phyloP scores from a whole-genome alignment of 345 rosid genomes.

The Bruguiera sexangula region DNA sequence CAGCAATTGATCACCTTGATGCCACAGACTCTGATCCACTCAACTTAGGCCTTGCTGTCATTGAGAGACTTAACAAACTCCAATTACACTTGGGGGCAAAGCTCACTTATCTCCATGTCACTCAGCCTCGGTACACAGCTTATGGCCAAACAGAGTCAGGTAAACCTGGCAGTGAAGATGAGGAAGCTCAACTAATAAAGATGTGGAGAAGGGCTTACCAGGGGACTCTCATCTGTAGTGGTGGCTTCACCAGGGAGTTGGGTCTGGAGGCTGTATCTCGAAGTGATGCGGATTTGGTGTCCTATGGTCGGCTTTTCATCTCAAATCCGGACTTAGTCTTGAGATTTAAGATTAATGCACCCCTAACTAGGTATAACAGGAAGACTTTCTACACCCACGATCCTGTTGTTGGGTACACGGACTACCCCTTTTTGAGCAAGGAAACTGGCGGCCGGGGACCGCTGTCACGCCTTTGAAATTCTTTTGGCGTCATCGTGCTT shows the following conservation, averaged over 20 bases:
- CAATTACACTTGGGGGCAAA: slow-evolving; percentile 45
- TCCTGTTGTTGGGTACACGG: slow-evolving; percentile 72
- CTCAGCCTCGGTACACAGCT: slow-evolving; percentile 73
- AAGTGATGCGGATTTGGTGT: slow-evolving; percentile 73
- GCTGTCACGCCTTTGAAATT: slow-evolving; percentile 24
- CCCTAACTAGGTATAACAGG: slow-evolving; percentile 54
- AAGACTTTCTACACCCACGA: slow-evolving; percentile 71
- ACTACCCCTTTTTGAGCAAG: slow-evolving; percentile 49
- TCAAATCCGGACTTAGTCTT: slow-evolving; percentile 77
- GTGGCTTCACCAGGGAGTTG: slow-evolving; percentile 67
- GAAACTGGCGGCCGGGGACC: not conserved
- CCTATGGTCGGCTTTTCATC: slow-evolving; percentile 74
- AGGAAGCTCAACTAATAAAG: slow-evolving; percentile 50
- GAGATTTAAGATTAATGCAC: slow-evolving; percentile 53
- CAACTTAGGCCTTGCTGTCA: slow-evolving; percentile 56
- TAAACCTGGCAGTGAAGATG: slow-evolving; percentile 54
- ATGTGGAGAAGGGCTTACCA: slow-evolving; percentile 47
- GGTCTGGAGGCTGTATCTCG: slow-evolving; percentile 62
- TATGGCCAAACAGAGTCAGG: slow-evolving; percentile 59
- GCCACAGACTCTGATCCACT: slow-evolving; percentile 81
- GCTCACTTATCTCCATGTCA: slow-evolving; percentile 74
- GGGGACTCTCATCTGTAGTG: slow-evolving; percentile 74
- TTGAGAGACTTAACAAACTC: slow-evolving; percentile 56
- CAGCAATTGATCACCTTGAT: slow-evolving; percentile 76
- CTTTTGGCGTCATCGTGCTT: not conserved